These are phyloP conservation scores for Linnemannia zychae DNA, from an alignment of 192 early-diverging fungal species.

Conservation along the genomic window DNA sequence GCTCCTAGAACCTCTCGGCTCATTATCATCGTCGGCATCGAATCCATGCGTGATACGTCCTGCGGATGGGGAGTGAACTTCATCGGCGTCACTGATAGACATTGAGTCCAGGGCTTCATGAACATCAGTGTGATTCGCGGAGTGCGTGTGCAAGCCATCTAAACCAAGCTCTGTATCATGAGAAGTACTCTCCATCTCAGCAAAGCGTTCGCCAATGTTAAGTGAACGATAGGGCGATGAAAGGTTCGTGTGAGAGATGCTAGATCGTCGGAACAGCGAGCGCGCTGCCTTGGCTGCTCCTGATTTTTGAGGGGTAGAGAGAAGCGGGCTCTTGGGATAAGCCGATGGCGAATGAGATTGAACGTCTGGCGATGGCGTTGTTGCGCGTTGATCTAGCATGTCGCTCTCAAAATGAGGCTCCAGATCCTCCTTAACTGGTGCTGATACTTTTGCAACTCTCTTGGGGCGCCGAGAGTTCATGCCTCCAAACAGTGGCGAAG, in stretches of 20 bases:
- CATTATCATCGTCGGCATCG: conserved; percentile 8
- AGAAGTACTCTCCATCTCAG: not conserved
- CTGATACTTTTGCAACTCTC: not conserved
- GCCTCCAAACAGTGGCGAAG: conserved; percentile 41
- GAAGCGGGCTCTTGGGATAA: conserved; percentile 7
- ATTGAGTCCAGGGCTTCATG: conserved; percentile 37
- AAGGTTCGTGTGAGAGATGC: not conserved
- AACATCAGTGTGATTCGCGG: not conserved
- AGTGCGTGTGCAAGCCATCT: not conserved
- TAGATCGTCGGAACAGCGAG: conserved; percentile 29
- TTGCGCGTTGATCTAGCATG: not conserved
- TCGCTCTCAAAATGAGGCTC: conserved; percentile 1
- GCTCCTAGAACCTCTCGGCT: not conserved
- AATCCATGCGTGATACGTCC: conserved; percentile 22
- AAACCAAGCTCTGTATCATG: not conserved
- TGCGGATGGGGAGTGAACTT: not conserved
- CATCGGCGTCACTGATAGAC: conserved; percentile 10
- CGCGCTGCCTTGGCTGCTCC: conserved; percentile 40
- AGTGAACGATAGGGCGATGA: conserved; percentile 4
- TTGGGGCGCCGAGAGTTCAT: conserved; percentile 38
- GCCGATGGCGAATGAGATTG: too few species aligned
- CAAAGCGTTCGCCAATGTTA: not conserved
- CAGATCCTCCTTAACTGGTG: conserved; percentile 21
- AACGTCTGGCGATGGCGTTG: not conserved
- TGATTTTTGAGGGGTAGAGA: conserved; percentile 29